These are phyloP conservation scores for Betula pendula DNA, from an alignment of 306 rosid species.

Conservation along the genomic window DNA sequence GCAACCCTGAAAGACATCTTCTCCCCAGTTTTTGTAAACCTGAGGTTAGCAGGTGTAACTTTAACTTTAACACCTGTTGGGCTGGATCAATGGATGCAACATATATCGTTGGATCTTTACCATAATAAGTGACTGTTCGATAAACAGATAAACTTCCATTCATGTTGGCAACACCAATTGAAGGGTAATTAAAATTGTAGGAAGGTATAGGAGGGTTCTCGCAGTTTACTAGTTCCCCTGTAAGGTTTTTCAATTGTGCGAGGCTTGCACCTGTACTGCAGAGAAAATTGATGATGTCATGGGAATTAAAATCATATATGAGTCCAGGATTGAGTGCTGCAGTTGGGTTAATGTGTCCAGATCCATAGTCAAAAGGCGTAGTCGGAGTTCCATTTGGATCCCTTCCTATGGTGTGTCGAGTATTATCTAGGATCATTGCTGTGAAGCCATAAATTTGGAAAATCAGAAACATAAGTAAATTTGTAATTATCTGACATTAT, in stretches of 20 bases:
- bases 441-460: constrained; percentile 16
- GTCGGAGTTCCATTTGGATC: constrained; percentile 66
- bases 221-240: constrained; percentile 40
- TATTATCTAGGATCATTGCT: constrained; percentile 54
- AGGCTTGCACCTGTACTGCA: constrained; percentile 60
- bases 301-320: too few species aligned
- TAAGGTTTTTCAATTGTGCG: constrained; percentile 59
- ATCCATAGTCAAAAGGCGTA: constrained; percentile 62
- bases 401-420: constrained; percentile 42
- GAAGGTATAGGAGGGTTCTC: constrained; percentile 42
- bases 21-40: constrained; percentile 40
- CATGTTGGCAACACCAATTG: constrained; percentile 67
- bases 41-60: constrained; percentile 40
- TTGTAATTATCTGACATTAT: neutral
- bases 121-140: too few species aligned
- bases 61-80: constrained; percentile 48
- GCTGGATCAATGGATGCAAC: constrained; percentile 49
- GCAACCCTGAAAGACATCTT: constrained; percentile 48
- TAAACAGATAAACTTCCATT: too few species aligned
- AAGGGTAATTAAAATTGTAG: constrained; percentile 71
- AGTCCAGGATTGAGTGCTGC: too few species aligned
- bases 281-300: constrained; percentile 57
- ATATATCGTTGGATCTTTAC: constrained; percentile 45
- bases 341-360: too few species aligned
- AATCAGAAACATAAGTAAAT: constrained; percentile 4